A percentile compares a stretch with the other conserved stretches of the same genome.
Conservation (phyloP, 2,329 filamentous ascomycete genomes). For the Tolypocladium nubicola region DNA sequence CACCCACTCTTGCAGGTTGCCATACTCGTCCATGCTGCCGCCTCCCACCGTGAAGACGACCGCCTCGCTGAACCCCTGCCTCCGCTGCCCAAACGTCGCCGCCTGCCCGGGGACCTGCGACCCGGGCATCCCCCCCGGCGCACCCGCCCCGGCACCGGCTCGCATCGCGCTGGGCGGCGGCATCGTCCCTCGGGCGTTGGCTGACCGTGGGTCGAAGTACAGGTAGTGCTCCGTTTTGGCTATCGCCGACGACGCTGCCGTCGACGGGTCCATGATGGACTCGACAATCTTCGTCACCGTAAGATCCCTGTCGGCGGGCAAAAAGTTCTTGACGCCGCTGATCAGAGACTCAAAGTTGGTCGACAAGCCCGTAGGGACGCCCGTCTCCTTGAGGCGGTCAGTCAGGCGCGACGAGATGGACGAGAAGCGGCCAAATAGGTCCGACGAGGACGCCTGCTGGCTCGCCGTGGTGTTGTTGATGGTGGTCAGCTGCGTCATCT, state of each 20-base stretch:
- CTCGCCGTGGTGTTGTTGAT: conserved; percentile 61
- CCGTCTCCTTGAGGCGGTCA: conserved; percentile 84
- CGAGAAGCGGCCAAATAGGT: conserved; percentile 88
- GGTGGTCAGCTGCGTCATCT: conserved; percentile 96
- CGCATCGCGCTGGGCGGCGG: conserved; percentile 61
- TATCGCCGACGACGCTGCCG: conserved; percentile 83
- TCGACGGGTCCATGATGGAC: conserved; percentile 90
- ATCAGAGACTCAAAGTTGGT: conserved; percentile 91
- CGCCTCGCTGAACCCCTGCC: conserved; percentile 82
- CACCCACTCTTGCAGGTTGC: conserved; percentile 94
- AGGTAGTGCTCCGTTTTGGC: conserved; percentile 94
- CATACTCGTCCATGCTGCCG: conserved; percentile 98
- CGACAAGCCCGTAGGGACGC: conserved; percentile 56
- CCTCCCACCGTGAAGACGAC: conserved; percentile 94
- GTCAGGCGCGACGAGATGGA: conserved; percentile 86
- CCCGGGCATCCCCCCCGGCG: conserved; percentile 40
- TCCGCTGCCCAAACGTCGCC: conserved; percentile 81
- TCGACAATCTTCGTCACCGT: conserved; percentile 98
- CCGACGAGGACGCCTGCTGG: conserved; percentile 51
- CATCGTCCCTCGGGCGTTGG: conserved; percentile 86
- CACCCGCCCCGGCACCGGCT: conserved; percentile 26
- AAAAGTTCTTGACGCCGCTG: conserved; percentile 93
- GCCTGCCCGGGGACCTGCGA: conserved; percentile 50
- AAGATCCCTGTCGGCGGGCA: conserved; percentile 91
- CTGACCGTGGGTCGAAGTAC: conserved; percentile 91